Conservation (phyloP, 2,329 filamentous ascomycete species). For the Neonectria hederae region DNA sequence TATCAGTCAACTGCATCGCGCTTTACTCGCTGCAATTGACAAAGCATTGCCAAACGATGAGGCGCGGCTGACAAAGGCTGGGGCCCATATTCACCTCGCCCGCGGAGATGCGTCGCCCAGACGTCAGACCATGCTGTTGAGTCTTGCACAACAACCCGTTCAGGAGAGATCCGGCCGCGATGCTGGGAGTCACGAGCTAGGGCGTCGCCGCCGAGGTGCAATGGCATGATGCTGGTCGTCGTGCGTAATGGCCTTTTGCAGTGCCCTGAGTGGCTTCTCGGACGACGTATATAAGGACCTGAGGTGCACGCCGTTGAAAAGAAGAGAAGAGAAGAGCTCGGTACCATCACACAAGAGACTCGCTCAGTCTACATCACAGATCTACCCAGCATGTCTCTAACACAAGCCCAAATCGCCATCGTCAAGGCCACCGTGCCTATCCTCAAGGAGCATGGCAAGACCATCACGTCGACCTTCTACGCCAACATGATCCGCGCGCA, state of each 20-base stretch:
- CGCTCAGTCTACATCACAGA: neutral
- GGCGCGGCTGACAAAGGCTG: neutral
- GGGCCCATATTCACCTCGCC: slow-evolving; percentile 10
- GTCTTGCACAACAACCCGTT: slow-evolving; percentile 32
- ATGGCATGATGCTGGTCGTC: slow-evolving; percentile 25
- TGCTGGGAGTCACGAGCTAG: slow-evolving; percentile 8
- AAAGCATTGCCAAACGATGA: neutral
- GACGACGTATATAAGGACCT: slow-evolving; percentile 31
- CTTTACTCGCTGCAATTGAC: neutral
- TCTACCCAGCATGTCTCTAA: slow-evolving; percentile 58
- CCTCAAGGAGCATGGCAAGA: slow-evolving; percentile 71
- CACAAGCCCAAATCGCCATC: slow-evolving; percentile 71
- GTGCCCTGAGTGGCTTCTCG: slow-evolving; percentile 34
- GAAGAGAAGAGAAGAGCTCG: slow-evolving; percentile 13
- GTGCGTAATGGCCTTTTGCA: slow-evolving; percentile 37
- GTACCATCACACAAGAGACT: slow-evolving; percentile 6
- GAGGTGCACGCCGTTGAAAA: slow-evolving; percentile 1
- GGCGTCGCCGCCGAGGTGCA: slow-evolving; percentile 2
- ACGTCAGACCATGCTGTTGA: slow-evolving; percentile 36
- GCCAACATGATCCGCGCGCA: slow-evolving; percentile 70
- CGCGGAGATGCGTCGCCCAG: slow-evolving; percentile 40
- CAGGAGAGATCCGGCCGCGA: slow-evolving; percentile 23
- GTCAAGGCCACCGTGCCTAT: slow-evolving; percentile 83
- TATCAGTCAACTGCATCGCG: neutral
- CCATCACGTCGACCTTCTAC: slow-evolving; percentile 80